Percentiles rank a stretch among this genome's conserved stretches.
Conservation (phyloP, 805 yeast species). For the Candida namnaoensis region DNA sequence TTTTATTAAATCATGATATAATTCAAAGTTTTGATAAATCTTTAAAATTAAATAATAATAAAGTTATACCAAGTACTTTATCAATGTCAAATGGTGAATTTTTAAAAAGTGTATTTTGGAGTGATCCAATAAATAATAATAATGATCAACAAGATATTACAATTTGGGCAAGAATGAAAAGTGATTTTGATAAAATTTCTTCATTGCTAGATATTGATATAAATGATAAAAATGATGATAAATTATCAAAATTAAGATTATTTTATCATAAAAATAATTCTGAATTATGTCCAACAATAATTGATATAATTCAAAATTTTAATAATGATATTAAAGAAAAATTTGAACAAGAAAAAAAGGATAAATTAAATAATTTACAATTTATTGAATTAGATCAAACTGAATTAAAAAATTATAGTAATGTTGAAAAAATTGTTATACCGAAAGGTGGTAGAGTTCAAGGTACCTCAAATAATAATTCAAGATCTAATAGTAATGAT, state of each 20-base stretch:
- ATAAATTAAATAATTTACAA: slow-evolving; percentile 3
- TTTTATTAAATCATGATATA: slow-evolving; percentile 17
- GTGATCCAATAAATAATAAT: neutral
- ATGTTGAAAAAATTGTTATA: neutral
- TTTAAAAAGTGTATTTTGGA: too few relatives aligned
- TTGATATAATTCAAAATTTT: slow-evolving; percentile 22
- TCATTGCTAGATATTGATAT: slow-evolving; percentile 11
- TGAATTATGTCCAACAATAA: slow-evolving; percentile 23
- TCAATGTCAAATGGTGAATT: neutral
- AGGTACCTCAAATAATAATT: neutral
- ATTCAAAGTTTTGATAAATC: slow-evolving; percentile 2
- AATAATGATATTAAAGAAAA: slow-evolving; percentile 1
- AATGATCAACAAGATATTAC: neutral
- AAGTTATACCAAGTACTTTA: neutral
- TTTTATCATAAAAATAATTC: slow-evolving; percentile 21
- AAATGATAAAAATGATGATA: slow-evolving; percentile 8
- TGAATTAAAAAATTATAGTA: neutral
- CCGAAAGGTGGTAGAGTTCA: slow-evolving; percentile 27
- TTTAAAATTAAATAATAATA: neutral
- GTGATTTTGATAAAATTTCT: slow-evolving; percentile 12
- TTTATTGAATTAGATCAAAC: too few relatives aligned
- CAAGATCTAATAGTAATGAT: slow-evolving; percentile 1
- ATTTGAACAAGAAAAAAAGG: neutral
- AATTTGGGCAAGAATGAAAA: slow-evolving; percentile 8
- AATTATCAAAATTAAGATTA: slow-evolving; percentile 9